Base-by-base conservation (phyloP, 208 protist species). In the Wallacemonas sp. region DNA sequence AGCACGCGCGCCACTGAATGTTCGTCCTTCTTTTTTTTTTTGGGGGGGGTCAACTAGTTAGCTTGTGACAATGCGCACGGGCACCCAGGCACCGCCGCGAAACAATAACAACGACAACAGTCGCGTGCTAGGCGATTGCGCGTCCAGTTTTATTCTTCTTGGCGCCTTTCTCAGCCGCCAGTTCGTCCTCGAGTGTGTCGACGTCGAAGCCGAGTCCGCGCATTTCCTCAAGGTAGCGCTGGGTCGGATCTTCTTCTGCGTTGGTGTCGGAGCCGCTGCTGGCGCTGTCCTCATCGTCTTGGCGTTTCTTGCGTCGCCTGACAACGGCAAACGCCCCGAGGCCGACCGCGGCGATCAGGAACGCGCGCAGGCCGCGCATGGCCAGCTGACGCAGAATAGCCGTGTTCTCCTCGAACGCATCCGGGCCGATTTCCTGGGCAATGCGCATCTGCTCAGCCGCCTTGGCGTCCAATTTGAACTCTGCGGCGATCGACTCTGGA, bases 191-290 rank as follows among this genome's bases (percentile, higher is more conserved):
- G 8, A 91, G 63, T 15, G 84, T 88, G 53, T 93, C 87, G 3
- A 93, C 87, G 54, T 93, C 87, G 46, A 93, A 93, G 24, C 87
- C 87, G 13, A 93, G 63, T 0, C 78, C 69, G n/a, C 87, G 78
- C 87, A 93, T 93, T 63, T 91, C 83, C 48, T 91, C 73, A 27
- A 93, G 46, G 61, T 93, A 91, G 38, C 87, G 73, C 57, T 80
- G 63, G 37, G 83, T 91, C 17, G 84, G 79, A 63, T 91, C 81
- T 0, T 78, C 73, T 0, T 73, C 68, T 1, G 53, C n/a, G n/a
- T n/a, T n/a, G n/a, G n/a, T n/a, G n/a, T 41, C 58, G 1, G 19
- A 24, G 10, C 37, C 60, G 30, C 53, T n/a, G 2, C 4, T 26
- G 8, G 12, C 38, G 32, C 1, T 60, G 17, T 38, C 61, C 41